Base-by-base conservation (phyloP, 73 alveolate genomes). In the Tetrahymena elliotti region DNA sequence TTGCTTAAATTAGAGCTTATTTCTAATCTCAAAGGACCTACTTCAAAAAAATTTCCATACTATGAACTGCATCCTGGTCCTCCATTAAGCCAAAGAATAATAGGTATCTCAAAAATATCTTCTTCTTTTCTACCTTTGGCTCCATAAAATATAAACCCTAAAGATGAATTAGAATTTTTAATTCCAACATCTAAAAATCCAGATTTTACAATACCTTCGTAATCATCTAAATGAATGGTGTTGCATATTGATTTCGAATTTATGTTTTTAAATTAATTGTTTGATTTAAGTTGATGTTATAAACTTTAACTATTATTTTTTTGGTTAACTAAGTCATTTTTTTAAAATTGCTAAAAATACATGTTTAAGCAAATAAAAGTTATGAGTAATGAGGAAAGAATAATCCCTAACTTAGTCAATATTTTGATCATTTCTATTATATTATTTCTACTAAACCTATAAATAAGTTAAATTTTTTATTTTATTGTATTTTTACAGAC, bases 51-150 rank as follows among this genome's bases (percentile, higher is more conserved):
- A 84, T 94, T 94, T 15, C 96, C 96, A 37, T 84, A 84, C 41
- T 94, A 47, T 2, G 96, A 94, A 38, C 93, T 41, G 22, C 95
- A 94, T 24, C 96, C 96, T 16, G 96, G 96, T 83, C 96, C 96
- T 82, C 96, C 96, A 84, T 94, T 94, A 24, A 94, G 68, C 96
- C 96, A 94, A 35, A 94, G 84, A 9, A 94, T 11, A 13, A 94
- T 84, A 10, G 96, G 96, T 18, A 83, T 34, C 92, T 84, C 27
- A 10, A 27, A 31, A 5, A 94, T 31, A 3, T 94, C 95, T 38
- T 54, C 68, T 35, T 94, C 95, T 31, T 84, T 94, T 33, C 93
- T 94, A 34, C 83, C 93, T 52, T 94, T 18, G 40, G 95, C 53
- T 38, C 96, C 96, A 47, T 94, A 94, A 84, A 94, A 94, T n/a